Evolutionary conservation across 768 basidiomycete genomes (phyloP).

Genomic region (Amanita phalloides): DNA sequence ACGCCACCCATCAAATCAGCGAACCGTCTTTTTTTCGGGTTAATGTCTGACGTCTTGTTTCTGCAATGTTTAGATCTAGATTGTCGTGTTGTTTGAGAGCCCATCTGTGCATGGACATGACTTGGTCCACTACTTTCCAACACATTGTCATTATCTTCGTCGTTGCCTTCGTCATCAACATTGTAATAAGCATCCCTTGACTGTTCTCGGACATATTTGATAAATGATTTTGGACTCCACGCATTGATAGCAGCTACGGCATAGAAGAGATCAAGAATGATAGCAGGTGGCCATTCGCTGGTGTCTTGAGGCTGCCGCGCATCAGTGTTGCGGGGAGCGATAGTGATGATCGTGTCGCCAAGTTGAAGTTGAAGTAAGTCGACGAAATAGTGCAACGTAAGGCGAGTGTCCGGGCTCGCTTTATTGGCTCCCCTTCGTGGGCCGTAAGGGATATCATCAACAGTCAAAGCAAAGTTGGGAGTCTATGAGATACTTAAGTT

Average conservation of each 20-base stretch:
- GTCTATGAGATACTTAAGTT: not conserved
- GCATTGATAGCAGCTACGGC: no score
- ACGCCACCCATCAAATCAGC: no score
- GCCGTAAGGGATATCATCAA: conserved; percentile 6
- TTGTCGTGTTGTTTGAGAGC: not conserved
- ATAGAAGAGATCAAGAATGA: not conserved
- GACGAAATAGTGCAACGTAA: not conserved
- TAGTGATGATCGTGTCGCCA: not conserved
- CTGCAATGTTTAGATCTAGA: conserved; percentile 1
- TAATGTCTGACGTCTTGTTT: not conserved
- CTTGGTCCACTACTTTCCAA: not conserved
- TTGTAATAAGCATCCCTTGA: conserved; percentile 2
- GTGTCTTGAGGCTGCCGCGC: conserved; percentile 5
- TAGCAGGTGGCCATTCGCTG: conserved; percentile 5
- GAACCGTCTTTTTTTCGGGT: not conserved
- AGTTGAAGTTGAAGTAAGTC: not conserved
- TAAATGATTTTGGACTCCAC: no score
- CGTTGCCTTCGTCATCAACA: not conserved
- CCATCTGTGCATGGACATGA: conserved; percentile 3
- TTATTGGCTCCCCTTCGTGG: not conserved
- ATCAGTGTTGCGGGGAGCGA: conserved; percentile 3
- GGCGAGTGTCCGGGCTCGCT: not conserved
- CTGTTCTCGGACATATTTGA: no score
- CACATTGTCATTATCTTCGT: not conserved
- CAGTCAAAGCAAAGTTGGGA: conserved; percentile 3